Conservation (phyloP, 805 yeast species). For the Jamesozyma gamospora region DNA sequence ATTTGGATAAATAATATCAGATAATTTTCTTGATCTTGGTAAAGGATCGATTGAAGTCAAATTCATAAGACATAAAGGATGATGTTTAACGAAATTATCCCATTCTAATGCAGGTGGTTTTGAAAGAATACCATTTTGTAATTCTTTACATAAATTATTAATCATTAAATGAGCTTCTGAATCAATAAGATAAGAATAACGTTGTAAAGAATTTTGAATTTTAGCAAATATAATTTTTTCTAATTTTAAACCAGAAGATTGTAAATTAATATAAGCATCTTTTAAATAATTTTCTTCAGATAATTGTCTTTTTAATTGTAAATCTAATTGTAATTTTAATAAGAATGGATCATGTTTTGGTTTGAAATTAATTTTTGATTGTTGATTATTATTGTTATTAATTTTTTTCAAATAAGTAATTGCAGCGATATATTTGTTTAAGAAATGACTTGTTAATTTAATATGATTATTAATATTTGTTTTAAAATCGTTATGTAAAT, state of each 20-base stretch:
- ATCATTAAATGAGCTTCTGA: constrained; percentile 46
- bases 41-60: constrained; percentile 32
- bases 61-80: constrained; percentile 32
- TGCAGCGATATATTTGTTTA: constrained; percentile 39
- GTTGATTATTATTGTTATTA: constrained; percentile 10
- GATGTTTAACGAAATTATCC: constrained; percentile 51
- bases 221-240: constrained; percentile 55
- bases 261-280: constrained; percentile 56
- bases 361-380: constrained; percentile 20
- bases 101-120: constrained; percentile 59
- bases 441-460: constrained; percentile 49
- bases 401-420: constrained; percentile 31
- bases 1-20: constrained; percentile 45
- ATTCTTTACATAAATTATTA: constrained; percentile 39
- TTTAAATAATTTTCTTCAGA: constrained; percentile 55
- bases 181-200: constrained; percentile 42
- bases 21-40: constrained; percentile 37
- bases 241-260: constrained; percentile 53
- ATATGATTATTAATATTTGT: constrained; percentile 51
- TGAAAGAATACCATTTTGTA: constrained; percentile 36
- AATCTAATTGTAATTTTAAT: constrained; percentile 49
- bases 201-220: constrained; percentile 46
- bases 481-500: constrained; percentile 53
- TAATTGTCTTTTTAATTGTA: constrained; percentile 52
- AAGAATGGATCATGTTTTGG: constrained; percentile 52